A percentile compares a stretch with the other conserved stretches of the same genome.
Evolutionary conservation across 2,329 filamentous ascomycete species (phyloP).

Genomic region (Penicillium olsonii): DNA sequence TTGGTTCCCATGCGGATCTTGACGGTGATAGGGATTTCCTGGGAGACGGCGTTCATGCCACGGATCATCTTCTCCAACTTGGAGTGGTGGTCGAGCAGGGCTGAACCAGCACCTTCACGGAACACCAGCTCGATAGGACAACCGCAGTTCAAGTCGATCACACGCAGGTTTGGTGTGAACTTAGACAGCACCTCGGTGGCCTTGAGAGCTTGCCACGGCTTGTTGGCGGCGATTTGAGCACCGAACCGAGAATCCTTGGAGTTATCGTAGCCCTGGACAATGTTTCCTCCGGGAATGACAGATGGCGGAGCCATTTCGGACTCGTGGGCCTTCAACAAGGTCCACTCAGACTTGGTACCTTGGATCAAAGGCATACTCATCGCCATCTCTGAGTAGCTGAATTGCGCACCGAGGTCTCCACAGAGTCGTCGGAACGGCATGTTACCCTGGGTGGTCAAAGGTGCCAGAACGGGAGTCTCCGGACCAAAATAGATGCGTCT

Average conservation of each 20-base stretch:
- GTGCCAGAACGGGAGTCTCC: conserved; percentile 91
- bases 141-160: conserved; percentile 95
- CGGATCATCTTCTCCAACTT: conserved; percentile 94
- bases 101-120: conserved; percentile 84
- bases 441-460: conserved; percentile 94
- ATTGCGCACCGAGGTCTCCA: conserved; percentile 81
- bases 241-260: conserved; percentile 83
- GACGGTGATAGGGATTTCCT: conserved; percentile 85
- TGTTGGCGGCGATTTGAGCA: conserved; percentile 88
- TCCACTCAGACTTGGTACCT: conserved; percentile 90
- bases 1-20: conserved; percentile 93
- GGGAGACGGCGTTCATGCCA: conserved; percentile 93
- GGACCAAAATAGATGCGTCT: conserved; percentile 88
- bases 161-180: conserved; percentile 77
- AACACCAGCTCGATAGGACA: conserved; percentile 96
- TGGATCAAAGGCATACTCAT: conserved; percentile 87
- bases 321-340: conserved; percentile 87
- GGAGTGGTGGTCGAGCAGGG: conserved; percentile 79
- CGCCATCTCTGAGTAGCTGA: conserved; percentile 98
- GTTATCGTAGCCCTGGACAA: conserved; percentile 79
- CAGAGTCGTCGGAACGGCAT: conserved; percentile 91
- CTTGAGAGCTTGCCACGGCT: conserved; percentile 87
- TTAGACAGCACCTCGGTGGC: conserved; percentile 77
- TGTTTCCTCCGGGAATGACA: conserved; percentile 54
- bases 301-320: conserved; percentile 74